Evolutionary conservation across 2,329 filamentous ascomycete species (phyloP), one percentile per base, ranked within the genome.

Genomic region (Purpureocillium takamizusanense): DNA sequence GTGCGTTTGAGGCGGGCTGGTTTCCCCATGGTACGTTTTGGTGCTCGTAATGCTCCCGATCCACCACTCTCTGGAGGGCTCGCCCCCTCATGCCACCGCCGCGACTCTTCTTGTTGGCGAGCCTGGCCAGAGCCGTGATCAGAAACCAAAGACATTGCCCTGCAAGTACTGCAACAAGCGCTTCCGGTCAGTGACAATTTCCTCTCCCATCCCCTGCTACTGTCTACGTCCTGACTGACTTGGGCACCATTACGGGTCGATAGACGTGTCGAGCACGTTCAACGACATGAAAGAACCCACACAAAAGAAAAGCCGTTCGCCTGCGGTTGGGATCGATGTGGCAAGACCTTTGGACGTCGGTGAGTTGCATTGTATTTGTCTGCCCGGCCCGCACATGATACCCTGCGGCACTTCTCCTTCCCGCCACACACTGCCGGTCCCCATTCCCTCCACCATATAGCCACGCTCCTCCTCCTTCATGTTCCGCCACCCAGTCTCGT

Each of bases 221-320:
- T n/a, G n/a, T n/a, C n/a, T n/a, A n/a, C n/a, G n/a, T n/a, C n/a
- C n/a, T 21, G 28, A 33, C 33, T 39, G 42, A 34, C 38, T 15
- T 50, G 42, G n/a, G 48, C 54, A 39, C 52, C 48, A 32, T 36
- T 23, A 31, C 31, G 41, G 25, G 12, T 37, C 27, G 46, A 41
- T 59, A 78, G 75, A 56, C 74, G 76, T 50, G 74, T 79, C 48
- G 76, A 80, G 56, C 76, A 80, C 58, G 73, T 80, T 38, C 74
- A 79, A 56, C 67, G 76, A 53, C 76, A 80, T 55, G 74, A 78
- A 56, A 68, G 75, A 45, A 78, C 74, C 27, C 76, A 80, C 57
- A 80, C 76, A 48, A 79, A 79, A 51, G 76, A 79, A 59, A 79
- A 79, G 55, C 76, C 76, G 8, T 80, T 79, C 52, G 67, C 70